Evolutionary conservation across 371 early-diverging fungal genomes (phyloP).

Genomic region (Rhizomucor pusillus): DNA sequence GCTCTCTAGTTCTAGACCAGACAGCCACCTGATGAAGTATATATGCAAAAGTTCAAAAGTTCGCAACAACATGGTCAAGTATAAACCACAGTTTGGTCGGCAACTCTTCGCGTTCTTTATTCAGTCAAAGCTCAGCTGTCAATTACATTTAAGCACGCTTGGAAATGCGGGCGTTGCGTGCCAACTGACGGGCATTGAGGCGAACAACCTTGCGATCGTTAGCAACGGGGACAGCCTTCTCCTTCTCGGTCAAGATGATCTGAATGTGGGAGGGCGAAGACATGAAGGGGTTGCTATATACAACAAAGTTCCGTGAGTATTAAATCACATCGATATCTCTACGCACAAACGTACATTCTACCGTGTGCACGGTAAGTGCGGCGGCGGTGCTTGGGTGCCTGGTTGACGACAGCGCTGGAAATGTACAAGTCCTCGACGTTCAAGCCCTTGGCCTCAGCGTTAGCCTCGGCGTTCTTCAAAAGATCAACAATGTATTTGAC

Average conservation of each 20-base stretch:
- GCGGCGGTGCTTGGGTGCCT: slow-evolving; percentile 98
- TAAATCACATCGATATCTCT: background rate
- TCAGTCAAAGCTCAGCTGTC: background rate
- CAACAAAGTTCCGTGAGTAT: background rate
- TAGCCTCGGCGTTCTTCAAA: slow-evolving; percentile 94
- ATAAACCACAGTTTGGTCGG: no score
- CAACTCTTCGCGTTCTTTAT: slow-evolving; percentile 1
- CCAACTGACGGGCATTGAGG: slow-evolving; percentile 56
- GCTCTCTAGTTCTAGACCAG: no score
- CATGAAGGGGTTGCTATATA: slow-evolving; percentile 81
- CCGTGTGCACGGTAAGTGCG: slow-evolving; percentile 99
- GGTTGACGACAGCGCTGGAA: slow-evolving; percentile 97
- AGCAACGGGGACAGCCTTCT: slow-evolving; percentile 71
- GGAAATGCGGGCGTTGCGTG: slow-evolving; percentile 48
- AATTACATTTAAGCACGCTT: slow-evolving; percentile 17
- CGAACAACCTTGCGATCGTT: slow-evolving; percentile 50
- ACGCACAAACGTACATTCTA: slow-evolving; percentile 48
- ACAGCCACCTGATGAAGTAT: no score
- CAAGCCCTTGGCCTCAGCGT: slow-evolving; percentile 96
- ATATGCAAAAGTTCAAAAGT: no score
- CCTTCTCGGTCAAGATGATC: slow-evolving; percentile 85
- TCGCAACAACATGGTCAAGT: no score
- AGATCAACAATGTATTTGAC: slow-evolving; percentile 89
- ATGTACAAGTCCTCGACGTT: slow-evolving; percentile 84
- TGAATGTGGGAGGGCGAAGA: slow-evolving; percentile 97